A percentile compares a stretch with the other conserved stretches of the same genome.
phyloP scores from a whole-genome alignment of 768 basidiomycete species.

The Filobasidium wieringae region DNA sequence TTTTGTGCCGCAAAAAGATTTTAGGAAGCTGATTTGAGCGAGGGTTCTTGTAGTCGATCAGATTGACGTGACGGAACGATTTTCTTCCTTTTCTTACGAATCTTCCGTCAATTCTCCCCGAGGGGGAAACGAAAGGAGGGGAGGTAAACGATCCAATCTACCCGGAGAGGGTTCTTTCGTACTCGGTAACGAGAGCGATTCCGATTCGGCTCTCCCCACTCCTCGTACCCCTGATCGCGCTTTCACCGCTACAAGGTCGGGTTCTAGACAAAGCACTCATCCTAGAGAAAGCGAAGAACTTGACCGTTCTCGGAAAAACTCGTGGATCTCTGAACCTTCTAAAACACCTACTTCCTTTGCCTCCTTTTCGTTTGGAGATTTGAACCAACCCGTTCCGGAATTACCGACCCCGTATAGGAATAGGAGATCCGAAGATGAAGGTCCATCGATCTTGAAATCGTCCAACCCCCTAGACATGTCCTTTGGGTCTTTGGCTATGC shows the following conservation, averaged over 20 bases:
- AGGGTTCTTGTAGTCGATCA: neutral
- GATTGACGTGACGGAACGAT: neutral
- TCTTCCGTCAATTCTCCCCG: neutral
- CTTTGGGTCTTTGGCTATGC: neutral
- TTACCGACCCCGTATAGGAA: neutral
- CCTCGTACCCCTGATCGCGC: no score
- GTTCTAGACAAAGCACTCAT: no score
- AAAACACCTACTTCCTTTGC: conserved; percentile 3
- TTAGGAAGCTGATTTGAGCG: neutral
- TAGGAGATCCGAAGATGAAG: conserved; percentile 6
- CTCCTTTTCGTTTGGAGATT: conserved; percentile 1
- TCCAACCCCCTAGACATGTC: conserved; percentile 2
- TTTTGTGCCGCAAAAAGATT: neutral
- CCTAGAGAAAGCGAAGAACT: no score
- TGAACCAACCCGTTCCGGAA: neutral
- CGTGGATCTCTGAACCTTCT: conserved; percentile 9
- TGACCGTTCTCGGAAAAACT: no score
- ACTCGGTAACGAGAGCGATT: no score
- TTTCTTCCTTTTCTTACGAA: conserved; percentile 6
- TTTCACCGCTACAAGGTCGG: no score
- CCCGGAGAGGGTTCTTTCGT: no score
- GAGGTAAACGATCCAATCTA: no score
- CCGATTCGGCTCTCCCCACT: no score
- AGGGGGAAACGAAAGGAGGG: no score
- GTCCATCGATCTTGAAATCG: conserved; percentile 9